Conservation (phyloP, 2,329 filamentous ascomycete species). For the Coccinonectria pachysandricola region DNA sequence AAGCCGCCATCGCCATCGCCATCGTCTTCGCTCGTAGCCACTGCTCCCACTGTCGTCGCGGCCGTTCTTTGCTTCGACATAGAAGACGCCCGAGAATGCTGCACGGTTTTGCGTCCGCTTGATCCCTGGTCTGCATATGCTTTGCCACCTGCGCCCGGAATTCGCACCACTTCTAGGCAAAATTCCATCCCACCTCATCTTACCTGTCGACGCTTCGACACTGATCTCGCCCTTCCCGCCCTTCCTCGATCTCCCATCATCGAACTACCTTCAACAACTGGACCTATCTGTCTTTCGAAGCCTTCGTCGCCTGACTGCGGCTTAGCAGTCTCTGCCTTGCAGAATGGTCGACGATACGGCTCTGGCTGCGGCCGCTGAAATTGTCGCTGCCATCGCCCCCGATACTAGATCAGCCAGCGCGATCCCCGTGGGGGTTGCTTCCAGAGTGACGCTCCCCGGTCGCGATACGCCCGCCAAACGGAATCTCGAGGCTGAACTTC, state of each 20-base stretch:
- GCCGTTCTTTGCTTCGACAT: too few species aligned
- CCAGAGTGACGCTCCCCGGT: conserved; percentile 64
- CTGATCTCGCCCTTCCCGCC: background rate
- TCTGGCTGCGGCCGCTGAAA: conserved; percentile 41
- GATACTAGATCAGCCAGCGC: conserved; percentile 30
- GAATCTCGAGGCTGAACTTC: conserved; percentile 71
- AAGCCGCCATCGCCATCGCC: too few species aligned
- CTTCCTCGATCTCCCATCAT: conserved; percentile 1
- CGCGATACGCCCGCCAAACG: conserved; percentile 64
- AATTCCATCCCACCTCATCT: too few species aligned
- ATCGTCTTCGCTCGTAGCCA: too few species aligned
- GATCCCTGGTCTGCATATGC: too few species aligned
- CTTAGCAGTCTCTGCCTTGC: conserved; percentile 16
- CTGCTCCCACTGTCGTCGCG: too few species aligned
- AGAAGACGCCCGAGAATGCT: too few species aligned
- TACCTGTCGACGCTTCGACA: too few species aligned
- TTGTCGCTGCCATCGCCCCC: conserved; percentile 42
- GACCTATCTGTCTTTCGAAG: conserved; percentile 5
- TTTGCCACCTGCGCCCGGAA: too few species aligned
- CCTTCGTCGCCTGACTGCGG: conserved; percentile 17
- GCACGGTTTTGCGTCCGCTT: too few species aligned
- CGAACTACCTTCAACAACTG: too few species aligned
- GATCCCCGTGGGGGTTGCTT: conserved; percentile 31
- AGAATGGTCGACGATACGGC: conserved; percentile 45
- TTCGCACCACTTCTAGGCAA: too few species aligned